phyloP scores from a whole-genome alignment of 495 filamentous ascomycete genomes.

The Penicillium egyptiacum region DNA sequence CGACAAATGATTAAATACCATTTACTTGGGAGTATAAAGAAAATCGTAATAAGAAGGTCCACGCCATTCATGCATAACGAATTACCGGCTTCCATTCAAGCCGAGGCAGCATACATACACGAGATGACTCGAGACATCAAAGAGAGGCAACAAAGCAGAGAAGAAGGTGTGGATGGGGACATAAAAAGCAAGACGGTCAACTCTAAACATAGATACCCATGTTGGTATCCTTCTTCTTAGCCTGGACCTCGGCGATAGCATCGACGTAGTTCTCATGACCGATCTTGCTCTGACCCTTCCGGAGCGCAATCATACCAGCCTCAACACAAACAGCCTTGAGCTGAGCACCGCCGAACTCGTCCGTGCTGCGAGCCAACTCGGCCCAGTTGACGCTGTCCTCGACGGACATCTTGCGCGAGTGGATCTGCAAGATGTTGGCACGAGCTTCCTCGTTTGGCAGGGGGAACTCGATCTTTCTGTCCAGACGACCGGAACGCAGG shows the following conservation, averaged over 20 bases:
- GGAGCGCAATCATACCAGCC: slow-evolving; percentile 97
- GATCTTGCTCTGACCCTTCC: slow-evolving; percentile 90
- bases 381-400: slow-evolving; percentile 93
- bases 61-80: slow-evolving; percentile 24
- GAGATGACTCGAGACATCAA: slow-evolving; percentile 20
- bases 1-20: not conserved
- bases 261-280: slow-evolving; percentile 99
- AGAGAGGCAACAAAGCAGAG: slow-evolving; percentile 11
- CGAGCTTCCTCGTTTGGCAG: slow-evolving; percentile 98
- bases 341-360: slow-evolving; percentile 97
- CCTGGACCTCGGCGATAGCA: slow-evolving; percentile 94
- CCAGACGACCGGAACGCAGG: slow-evolving; percentile 88
- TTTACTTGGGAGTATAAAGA: not conserved
- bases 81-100: slow-evolving; percentile 25
- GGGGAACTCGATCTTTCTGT: slow-evolving; percentile 99
- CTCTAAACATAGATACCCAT: slow-evolving; percentile 55
- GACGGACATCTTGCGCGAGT: slow-evolving; percentile 97
- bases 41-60: not conserved
- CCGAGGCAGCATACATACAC: slow-evolving; percentile 32
- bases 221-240: slow-evolving; percentile 92
- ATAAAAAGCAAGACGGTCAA: slow-evolving; percentile 11
- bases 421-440: slow-evolving; percentile 95
- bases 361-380: slow-evolving; percentile 93
- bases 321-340: slow-evolving; percentile 98
- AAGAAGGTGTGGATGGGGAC: slow-evolving; percentile 9